Percentiles rank a stretch among this genome's conserved stretches.
Evolutionary conservation across 768 basidiomycete genomes (phyloP).

Genomic region (Tricholoma flavovirens): DNA sequence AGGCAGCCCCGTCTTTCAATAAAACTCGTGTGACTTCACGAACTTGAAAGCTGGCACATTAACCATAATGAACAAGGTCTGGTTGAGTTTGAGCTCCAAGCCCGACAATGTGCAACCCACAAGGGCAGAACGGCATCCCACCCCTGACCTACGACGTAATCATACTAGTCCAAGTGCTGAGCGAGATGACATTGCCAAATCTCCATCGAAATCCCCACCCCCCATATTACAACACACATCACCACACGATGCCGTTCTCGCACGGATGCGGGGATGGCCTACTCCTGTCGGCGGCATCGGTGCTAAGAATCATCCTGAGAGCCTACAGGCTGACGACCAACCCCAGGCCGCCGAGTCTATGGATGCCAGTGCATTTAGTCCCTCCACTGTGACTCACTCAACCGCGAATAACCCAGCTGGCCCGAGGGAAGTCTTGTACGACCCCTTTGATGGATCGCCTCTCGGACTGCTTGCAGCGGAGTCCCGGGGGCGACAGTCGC

Average conservation of each 20-base stretch:
- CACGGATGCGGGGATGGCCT: constrained; percentile 39
- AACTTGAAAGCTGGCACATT: neutral
- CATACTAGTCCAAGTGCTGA: neutral
- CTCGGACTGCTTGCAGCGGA: constrained; percentile 31
- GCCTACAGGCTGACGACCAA: neutral
- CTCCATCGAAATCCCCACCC: neutral
- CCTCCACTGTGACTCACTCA: neutral
- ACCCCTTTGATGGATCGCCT: constrained; percentile 44
- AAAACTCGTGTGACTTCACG: constrained; percentile 1
- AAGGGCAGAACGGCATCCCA: neutral
- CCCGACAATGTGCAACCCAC: neutral
- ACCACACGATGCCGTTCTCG: constrained; percentile 60
- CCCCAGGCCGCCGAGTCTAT: constrained; percentile 1
- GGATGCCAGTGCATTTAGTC: neutral
- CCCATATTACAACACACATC: constrained; percentile 29
- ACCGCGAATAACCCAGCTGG: constrained; percentile 4
- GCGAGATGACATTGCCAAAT: constrained; percentile 1
- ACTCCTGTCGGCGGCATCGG: constrained; percentile 3
- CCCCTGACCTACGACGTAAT: neutral
- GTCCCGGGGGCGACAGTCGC: constrained; percentile 8
- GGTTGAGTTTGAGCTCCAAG: neutral
- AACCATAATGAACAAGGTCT: neutral
- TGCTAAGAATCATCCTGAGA: constrained; percentile 11
- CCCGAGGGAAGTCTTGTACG: constrained; percentile 23
- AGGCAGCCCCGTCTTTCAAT: too few relatives aligned